Evolutionary conservation across 768 basidiomycete species (phyloP).

Genomic region (Leucocoprinus leucothites): DNA sequence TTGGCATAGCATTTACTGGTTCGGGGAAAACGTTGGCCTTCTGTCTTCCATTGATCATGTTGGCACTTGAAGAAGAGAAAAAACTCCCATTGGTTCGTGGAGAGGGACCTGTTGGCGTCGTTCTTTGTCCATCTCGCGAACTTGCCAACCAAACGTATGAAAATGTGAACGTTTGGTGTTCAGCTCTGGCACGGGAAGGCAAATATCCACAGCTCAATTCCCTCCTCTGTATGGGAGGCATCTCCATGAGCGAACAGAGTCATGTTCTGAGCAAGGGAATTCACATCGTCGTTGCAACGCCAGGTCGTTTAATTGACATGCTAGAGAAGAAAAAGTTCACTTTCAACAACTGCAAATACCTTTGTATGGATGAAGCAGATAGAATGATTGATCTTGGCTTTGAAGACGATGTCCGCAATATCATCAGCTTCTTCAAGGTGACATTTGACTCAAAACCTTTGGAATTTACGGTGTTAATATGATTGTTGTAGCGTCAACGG

Average conservation of each 20-base stretch:
- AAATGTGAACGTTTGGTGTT: conserved; percentile 85
- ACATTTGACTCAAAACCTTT: conserved; percentile 16
- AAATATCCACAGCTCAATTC: conserved; percentile 85
- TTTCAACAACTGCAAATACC: conserved; percentile 90
- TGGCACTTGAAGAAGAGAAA: conserved; percentile 89
- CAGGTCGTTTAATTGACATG: conserved; percentile 97
- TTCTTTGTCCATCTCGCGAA: conserved; percentile 96
- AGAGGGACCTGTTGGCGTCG: conserved; percentile 95
- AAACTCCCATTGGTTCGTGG: conserved; percentile 88
- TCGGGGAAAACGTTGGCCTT: conserved; percentile 99
- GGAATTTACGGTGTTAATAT: neutral
- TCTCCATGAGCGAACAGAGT: conserved; percentile 97
- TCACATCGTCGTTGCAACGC: conserved; percentile 96
- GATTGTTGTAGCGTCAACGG: conserved; percentile 69
- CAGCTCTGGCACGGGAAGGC: conserved; percentile 72
- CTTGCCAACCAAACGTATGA: conserved; percentile 97
- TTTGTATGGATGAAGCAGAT: conserved; percentile 99
- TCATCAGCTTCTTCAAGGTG: conserved; percentile 99
- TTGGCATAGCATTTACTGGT: conserved; percentile 98
- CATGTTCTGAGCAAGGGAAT: conserved; percentile 88
- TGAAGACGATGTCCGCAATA: conserved; percentile 97
- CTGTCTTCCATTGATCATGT: conserved; percentile 96
- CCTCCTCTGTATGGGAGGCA: conserved; percentile 94
- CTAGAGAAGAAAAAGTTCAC: conserved; percentile 92
- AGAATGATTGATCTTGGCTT: conserved; percentile 99